phyloP scores from a whole-genome alignment of 768 basidiomycete genomes.

The Termitomyces eurrhizus region DNA sequence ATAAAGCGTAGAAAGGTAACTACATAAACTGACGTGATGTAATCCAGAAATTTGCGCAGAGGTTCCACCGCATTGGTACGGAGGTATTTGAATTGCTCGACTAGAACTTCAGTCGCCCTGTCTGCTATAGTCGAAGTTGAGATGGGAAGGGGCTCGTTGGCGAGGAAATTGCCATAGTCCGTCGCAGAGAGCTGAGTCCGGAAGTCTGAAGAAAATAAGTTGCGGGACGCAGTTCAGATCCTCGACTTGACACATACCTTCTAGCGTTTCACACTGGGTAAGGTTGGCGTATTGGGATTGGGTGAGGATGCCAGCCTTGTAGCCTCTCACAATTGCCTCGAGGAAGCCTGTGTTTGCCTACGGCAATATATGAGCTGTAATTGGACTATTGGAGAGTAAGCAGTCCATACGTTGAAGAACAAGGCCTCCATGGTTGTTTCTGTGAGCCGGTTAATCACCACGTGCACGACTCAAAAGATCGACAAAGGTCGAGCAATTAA shows the following conservation, averaged over 20 bases:
- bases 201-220: conserved; percentile 59
- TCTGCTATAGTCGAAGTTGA: conserved; percentile 95
- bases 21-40: conserved; percentile 78
- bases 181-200: conserved; percentile 93
- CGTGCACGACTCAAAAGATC: background rate
- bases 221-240: background rate
- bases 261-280: conserved; percentile 95
- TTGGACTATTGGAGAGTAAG: conserved; percentile 1
- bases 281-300: conserved; percentile 90
- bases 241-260: conserved; percentile 52
- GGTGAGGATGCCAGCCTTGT: conserved; percentile 88
- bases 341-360: conserved; percentile 74
- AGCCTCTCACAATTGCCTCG: conserved; percentile 84
- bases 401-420: conserved; percentile 72
- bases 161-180: conserved; percentile 97
- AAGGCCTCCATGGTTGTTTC: conserved; percentile 70
- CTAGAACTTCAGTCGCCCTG: conserved; percentile 91
- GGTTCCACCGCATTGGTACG: conserved; percentile 89
- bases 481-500: background rate
- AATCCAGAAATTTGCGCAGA: conserved; percentile 90
- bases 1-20: background rate
- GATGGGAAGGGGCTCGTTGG: conserved; percentile 91
- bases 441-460: background rate
- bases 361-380: background rate
- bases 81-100: conserved; percentile 96